phyloP scores from a whole-genome alignment of 768 basidiomycete species.

The Fomitopsis serialis region DNA sequence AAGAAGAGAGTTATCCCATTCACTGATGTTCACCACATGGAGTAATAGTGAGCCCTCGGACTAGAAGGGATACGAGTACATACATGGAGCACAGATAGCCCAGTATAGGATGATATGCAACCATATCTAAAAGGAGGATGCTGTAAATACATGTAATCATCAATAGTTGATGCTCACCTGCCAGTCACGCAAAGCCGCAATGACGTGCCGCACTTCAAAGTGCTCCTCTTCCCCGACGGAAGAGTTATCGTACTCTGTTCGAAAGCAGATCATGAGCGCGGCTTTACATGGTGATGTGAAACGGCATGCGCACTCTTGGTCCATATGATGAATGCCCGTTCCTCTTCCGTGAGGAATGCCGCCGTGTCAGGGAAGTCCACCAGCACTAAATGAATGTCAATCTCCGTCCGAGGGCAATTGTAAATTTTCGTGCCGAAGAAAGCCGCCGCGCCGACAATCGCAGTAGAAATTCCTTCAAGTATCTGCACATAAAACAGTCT shows the following conservation, averaged over 20 bases:
- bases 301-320: slow-evolving; percentile 53
- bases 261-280: background rate
- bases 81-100: slow-evolving; percentile 53
- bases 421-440: slow-evolving; percentile 35
- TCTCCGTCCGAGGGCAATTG: slow-evolving; percentile 28
- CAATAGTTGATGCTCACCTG: slow-evolving; percentile 35
- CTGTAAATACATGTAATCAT: too few species aligned
- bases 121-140: slow-evolving; percentile 12
- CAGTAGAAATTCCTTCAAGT: slow-evolving; percentile 59
- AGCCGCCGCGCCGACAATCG: slow-evolving; percentile 48
- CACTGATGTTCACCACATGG: slow-evolving; percentile 31
- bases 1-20: slow-evolving; percentile 69
- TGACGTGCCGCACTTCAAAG: slow-evolving; percentile 48
- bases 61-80: slow-evolving; percentile 25
- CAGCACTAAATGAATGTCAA: slow-evolving; percentile 37
- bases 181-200: slow-evolving; percentile 56
- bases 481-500: too few species aligned
- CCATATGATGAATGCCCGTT: slow-evolving; percentile 48
- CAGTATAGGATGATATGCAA: slow-evolving; percentile 55
- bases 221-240: slow-evolving; percentile 58
- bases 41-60: background rate
- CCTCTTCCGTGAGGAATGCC: slow-evolving; percentile 54
- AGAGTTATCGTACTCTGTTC: slow-evolving; percentile 47
- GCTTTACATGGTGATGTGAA: background rate
- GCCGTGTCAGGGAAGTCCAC: slow-evolving; percentile 60